Percentiles rank a stretch among this genome's conserved stretches.
phyloP scores from a whole-genome alignment of 768 basidiomycete species.

The Suillus decipiens region DNA sequence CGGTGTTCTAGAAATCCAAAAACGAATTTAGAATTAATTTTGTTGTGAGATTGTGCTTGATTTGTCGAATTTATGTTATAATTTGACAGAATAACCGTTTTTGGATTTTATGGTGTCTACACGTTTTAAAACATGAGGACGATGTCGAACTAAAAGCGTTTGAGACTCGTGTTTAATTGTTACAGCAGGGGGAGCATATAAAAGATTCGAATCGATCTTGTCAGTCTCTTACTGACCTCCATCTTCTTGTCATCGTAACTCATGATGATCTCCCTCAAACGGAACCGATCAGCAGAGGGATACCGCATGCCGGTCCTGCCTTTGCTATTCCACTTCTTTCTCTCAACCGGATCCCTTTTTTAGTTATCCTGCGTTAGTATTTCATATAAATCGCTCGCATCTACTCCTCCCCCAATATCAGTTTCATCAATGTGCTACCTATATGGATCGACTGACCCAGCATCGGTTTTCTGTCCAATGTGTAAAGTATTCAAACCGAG shows the following conservation, averaged over 20 bases:
- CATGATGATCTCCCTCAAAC: slow-evolving; percentile 32
- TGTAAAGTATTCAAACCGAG: slow-evolving; percentile 78
- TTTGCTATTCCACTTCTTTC: slow-evolving; percentile 34
- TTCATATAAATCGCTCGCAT: slow-evolving; percentile 30
- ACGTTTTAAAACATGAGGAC: slow-evolving; percentile 16
- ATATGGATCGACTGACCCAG: slow-evolving; percentile 68
- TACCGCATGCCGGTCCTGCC: slow-evolving; percentile 40
- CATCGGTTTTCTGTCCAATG: slow-evolving; percentile 74
- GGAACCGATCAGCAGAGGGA: slow-evolving; percentile 42
- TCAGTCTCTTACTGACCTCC: slow-evolving; percentile 4
- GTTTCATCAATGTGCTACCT: slow-evolving; percentile 66
- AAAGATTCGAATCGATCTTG: slow-evolving; percentile 8
- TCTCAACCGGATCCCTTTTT: slow-evolving; percentile 41
- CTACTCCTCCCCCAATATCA: slow-evolving; percentile 22
- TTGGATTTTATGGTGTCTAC: slow-evolving; percentile 3
- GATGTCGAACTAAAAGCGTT: slow-evolving; percentile 13
- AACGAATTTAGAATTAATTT: neutral
- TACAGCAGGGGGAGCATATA: slow-evolving; percentile 13
- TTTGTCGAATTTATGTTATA: neutral
- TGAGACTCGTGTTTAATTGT: slow-evolving; percentile 14
- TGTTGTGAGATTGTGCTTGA: neutral
- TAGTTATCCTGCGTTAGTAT: slow-evolving; percentile 25
- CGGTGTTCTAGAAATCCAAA: slow-evolving; percentile 9
- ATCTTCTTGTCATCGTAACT: slow-evolving; percentile 25
- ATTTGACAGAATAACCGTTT: slow-evolving; percentile 8